Evolutionary conservation across 148 eudicot genomes (phyloP).

Genomic region (Pharnaceum exiguum): DNA sequence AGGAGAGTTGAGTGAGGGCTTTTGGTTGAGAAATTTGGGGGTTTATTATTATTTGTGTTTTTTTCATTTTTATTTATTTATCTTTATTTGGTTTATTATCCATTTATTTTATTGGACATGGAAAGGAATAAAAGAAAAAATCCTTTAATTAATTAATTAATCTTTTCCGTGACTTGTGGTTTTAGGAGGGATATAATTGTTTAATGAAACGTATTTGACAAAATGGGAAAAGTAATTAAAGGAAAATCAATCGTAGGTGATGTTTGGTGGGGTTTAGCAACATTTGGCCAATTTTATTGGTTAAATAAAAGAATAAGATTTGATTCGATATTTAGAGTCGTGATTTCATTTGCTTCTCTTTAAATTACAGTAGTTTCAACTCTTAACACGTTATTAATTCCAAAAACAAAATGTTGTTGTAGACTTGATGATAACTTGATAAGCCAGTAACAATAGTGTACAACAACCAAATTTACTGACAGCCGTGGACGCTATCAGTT

Average conservation of each 20-base stretch:
- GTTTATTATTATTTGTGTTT: background rate
- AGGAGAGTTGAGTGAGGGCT: slow-evolving; percentile 2
- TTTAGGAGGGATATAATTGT: too few species aligned
- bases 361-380: too few species aligned
- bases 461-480: background rate
- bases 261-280: slow-evolving; percentile 2
- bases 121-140: background rate
- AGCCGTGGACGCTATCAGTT: background rate
- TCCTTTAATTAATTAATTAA: background rate
- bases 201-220: background rate
- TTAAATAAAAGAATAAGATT: background rate
- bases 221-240: background rate
- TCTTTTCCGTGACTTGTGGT: background rate
- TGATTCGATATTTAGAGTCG: background rate
- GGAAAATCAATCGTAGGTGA: slow-evolving; percentile 2
- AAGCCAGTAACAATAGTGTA: too few species aligned
- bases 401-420: too few species aligned
- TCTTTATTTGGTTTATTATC: too few species aligned
- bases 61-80: background rate
- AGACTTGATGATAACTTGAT: too few species aligned
- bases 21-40: background rate
- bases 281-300: background rate
- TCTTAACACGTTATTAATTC: too few species aligned
- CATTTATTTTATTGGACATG: too few species aligned
- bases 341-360: background rate